Evolutionary conservation across 257 asterid species (phyloP).

Genomic region (Gardenia jasminoides): DNA sequence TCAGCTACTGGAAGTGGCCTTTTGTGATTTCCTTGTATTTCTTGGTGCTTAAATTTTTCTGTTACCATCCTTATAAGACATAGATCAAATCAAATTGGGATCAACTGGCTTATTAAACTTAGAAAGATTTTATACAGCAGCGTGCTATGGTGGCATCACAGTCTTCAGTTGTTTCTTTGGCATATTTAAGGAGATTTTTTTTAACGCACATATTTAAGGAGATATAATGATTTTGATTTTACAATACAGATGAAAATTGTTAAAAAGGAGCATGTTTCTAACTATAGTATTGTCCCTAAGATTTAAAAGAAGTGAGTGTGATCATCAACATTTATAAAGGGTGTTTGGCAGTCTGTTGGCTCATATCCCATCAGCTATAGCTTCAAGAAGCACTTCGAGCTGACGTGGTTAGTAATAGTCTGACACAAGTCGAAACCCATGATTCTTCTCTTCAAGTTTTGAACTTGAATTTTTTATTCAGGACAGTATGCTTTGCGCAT

Average conservation of each 20-base stretch:
- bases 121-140: not conserved
- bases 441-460: not conserved
- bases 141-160: not conserved
- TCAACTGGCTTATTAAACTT: not conserved
- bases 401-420: not conserved
- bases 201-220: not conserved
- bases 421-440: not conserved
- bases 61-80: not conserved
- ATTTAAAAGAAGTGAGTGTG: not conserved
- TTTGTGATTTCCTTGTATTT: not conserved
- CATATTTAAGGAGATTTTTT: not conserved
- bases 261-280: not conserved
- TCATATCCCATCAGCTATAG: not conserved
- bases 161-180: not conserved
- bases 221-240: not conserved
- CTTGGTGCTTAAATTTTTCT: not conserved
- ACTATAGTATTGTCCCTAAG: not conserved
- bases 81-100: not conserved
- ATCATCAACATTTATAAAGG: not conserved
- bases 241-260: not conserved
- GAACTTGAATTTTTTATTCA: not conserved
- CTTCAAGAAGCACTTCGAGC: not conserved
- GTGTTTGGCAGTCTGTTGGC: not conserved
- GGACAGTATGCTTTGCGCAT: not conserved
- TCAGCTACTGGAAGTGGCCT: not conserved